phyloP scores from a whole-genome alignment of 2,329 filamentous ascomycete genomes.

The Aspergillus tamarii region DNA sequence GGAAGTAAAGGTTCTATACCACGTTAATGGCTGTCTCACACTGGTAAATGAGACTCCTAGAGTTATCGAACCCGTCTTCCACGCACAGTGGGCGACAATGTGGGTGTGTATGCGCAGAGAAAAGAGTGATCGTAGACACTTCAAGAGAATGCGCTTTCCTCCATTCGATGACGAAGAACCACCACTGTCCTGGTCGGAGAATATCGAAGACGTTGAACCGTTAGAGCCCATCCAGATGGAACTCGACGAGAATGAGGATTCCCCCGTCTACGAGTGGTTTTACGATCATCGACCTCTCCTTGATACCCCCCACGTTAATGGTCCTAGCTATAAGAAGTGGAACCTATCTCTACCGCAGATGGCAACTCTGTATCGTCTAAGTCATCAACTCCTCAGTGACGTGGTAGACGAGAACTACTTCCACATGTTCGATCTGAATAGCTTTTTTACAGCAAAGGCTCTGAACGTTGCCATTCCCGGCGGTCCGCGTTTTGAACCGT shows the following conservation, averaged over 20 bases:
- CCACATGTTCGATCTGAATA: slow-evolving; percentile 93
- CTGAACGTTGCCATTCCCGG: slow-evolving; percentile 97
- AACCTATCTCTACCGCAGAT: slow-evolving; percentile 92
- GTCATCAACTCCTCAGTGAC: slow-evolving; percentile 86
- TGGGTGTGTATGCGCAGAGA: slow-evolving; percentile 98
- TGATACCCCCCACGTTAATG: slow-evolving; percentile 92
- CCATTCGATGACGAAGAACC: slow-evolving; percentile 99
- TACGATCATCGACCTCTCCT: slow-evolving; percentile 91
- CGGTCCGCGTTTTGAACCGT: slow-evolving; percentile 90
- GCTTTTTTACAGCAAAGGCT: slow-evolving; percentile 93
- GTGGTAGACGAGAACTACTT: slow-evolving; percentile 96
- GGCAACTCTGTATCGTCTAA: slow-evolving; percentile 91
- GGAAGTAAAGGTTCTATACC: slow-evolving; percentile 97
- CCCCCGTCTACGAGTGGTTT: slow-evolving; percentile 92
- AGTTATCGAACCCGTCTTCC: slow-evolving; percentile 96
- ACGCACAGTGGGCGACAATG: slow-evolving; percentile 99
- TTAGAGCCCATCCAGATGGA: slow-evolving; percentile 98
- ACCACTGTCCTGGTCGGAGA: slow-evolving; percentile 96
- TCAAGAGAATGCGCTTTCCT: slow-evolving; percentile 98
- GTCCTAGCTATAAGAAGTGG: slow-evolving; percentile 95
- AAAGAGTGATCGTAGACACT: slow-evolving; percentile 92
- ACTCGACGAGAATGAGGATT: slow-evolving; percentile 90
- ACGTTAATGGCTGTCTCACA: slow-evolving; percentile 96
- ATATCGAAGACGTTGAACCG: slow-evolving; percentile 97
- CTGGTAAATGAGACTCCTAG: slow-evolving; percentile 95